Evolutionary conservation across 164 flowering plant species (phyloP), one percentile per base, ranked within the genome.

Genomic region (Buxus sempervirens): DNA sequence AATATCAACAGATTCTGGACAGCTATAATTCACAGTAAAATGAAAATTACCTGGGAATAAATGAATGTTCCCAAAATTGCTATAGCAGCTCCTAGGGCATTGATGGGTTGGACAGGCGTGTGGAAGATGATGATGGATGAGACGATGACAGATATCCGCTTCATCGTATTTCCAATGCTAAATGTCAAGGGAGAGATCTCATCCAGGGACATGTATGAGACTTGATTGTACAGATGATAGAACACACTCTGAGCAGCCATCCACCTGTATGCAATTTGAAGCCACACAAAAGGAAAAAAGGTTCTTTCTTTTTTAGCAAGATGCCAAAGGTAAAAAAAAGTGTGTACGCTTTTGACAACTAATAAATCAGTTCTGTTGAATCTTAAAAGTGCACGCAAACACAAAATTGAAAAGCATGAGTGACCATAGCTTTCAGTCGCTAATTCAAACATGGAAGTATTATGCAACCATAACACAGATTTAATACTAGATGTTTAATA

Each of bases 121-220:
- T 53, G 88, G 90, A 94, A 94, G 66, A 94, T 90, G 78, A 94
- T 90, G 78, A 94, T 90, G 45, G 98, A 91, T 28, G 97, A 91
- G 78, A 91, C 98, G 19, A 93, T 93, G 80, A 93, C 98, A 38
- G 95, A 90, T 64, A 94, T 86, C 64, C 98, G 81, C 77, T 94
- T 94, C 96, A 94, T 90, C 42, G 97, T 91, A 77, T 94, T 94
- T 57, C 98, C 98, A 19, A 94, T 73, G 83, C 96, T 90, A 81
- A 91, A 91, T 10, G 98, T 94, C 88, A 94, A 81, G 60, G 98
- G 98, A 65, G 96, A 90, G 77, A 94, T 90, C 77, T 91, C 82
- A 48, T 94, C 87, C 66, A 94, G 74, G 18, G 97, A 90, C 98
- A 91, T 91, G 83, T 93, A 93, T 25, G 95, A 91, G 53, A 89